Conservation (phyloP, 179 eudicot species). For the Actinidia arguta region DNA sequence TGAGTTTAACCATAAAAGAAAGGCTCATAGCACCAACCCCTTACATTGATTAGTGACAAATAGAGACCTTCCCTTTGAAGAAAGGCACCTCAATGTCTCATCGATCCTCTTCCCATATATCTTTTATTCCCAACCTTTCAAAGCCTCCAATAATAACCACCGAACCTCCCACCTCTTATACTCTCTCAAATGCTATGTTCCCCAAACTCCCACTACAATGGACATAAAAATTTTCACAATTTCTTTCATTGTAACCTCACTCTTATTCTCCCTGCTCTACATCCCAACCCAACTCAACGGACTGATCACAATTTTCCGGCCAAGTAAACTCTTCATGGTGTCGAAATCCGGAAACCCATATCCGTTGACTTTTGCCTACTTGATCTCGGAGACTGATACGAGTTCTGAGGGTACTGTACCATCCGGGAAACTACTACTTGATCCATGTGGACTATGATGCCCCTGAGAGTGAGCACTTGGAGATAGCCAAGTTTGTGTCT, state of each 20-base stretch:
- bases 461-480: conserved; percentile 42
- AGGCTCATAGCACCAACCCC: neutral
- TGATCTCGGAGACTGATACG: conserved; percentile 83
- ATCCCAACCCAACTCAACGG: conserved; percentile 42
- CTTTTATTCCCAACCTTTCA: neutral
- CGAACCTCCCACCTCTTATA: conserved; percentile 1
- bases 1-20: no score
- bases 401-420: conserved; percentile 51
- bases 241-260: conserved; percentile 52
- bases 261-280: conserved; percentile 55
- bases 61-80: conserved; percentile 31
- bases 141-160: conserved; percentile 12
- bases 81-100: conserved; percentile 30
- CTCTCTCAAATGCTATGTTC: neutral
- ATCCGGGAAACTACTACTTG: conserved; percentile 56
- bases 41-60: neutral
- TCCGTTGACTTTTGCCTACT: conserved; percentile 82
- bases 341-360: conserved; percentile 40
- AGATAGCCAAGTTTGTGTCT: conserved; percentile 44
- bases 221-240: conserved; percentile 47
- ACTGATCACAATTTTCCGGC: conserved; percentile 31
- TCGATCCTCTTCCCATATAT: conserved; percentile 34
- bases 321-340: conserved; percentile 31
- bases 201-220: conserved; percentile 40
- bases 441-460: conserved; percentile 54